A percentile compares a stretch with the other conserved stretches of the same genome.
Conservation (phyloP, 2,329 filamentous ascomycete genomes). For the Penicillium concentricum region DNA sequence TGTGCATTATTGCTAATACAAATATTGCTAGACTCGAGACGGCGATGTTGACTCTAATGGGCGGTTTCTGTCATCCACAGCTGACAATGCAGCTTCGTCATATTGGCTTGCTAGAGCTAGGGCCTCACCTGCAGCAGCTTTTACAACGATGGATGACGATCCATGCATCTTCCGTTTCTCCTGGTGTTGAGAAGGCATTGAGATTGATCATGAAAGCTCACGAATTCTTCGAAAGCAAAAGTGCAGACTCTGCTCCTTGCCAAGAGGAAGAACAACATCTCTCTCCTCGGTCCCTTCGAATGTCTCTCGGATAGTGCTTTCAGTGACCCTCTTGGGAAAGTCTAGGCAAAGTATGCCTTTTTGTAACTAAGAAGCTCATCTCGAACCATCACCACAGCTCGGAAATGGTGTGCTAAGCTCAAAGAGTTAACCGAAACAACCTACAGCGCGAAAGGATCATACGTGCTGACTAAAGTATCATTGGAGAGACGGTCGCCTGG, state of each 20-base stretch:
- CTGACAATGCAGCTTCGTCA: slow-evolving; percentile 1
- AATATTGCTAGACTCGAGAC: neutral
- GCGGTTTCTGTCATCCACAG: slow-evolving; percentile 11
- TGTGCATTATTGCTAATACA: neutral
- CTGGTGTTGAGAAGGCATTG: slow-evolving; percentile 4
- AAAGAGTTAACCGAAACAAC: neutral
- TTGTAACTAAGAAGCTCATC: neutral
- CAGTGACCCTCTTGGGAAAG: neutral
- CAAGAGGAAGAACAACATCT: neutral
- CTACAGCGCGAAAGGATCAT: neutral
- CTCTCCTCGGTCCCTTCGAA: neutral
- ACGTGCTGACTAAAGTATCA: neutral
- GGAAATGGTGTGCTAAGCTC: neutral
- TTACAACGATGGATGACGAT: slow-evolving; percentile 6
- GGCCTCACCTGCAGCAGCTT: neutral
- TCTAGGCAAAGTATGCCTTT: neutral
- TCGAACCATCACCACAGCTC: neutral
- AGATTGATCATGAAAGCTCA: slow-evolving; percentile 8
- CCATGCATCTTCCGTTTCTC: slow-evolving; percentile 4
- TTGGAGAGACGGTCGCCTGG: neutral
- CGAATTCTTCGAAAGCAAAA: slow-evolving; percentile 6
- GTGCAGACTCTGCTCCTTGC: neutral
- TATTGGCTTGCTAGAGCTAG: slow-evolving; percentile 2
- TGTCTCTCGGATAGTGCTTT: neutral
- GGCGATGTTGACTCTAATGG: slow-evolving; percentile 7